phyloP scores from a whole-genome alignment of 768 basidiomycete genomes.

The Austroboletus eburneus region DNA sequence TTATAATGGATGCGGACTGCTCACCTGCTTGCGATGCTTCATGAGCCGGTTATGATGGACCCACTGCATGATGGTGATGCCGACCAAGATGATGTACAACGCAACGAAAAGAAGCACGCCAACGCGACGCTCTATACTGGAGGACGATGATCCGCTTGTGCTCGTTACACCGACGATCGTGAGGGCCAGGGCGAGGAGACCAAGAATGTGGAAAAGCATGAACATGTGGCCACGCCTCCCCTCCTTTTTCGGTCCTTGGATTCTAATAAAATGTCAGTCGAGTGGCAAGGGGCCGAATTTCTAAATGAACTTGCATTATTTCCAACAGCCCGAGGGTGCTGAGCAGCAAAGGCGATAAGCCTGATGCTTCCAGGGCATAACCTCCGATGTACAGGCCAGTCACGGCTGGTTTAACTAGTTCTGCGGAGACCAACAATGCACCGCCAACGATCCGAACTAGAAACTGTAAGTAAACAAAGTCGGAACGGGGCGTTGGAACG shows the following conservation, averaged over 20 bases:
- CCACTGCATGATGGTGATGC: conserved; percentile 48
- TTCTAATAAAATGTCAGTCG: conserved; percentile 19
- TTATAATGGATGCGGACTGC: conserved; percentile 24
- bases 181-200: conserved; percentile 28
- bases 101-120: conserved; percentile 33
- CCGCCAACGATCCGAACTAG: conserved; percentile 58
- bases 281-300: not conserved
- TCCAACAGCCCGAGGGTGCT: conserved; percentile 35
- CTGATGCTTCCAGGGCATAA: conserved; percentile 39
- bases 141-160: conserved; percentile 15
- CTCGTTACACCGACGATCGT: conserved; percentile 31
- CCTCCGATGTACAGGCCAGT: conserved; percentile 48
- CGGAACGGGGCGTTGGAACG: conserved; percentile 18
- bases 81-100: conserved; percentile 42
- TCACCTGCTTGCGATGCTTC: conserved; percentile 26
- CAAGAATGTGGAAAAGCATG: conserved; percentile 28
- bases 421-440: conserved; percentile 52
- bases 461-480: conserved; percentile 3
- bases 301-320: conserved; percentile 29
- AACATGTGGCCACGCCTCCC: conserved; percentile 9
- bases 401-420: conserved; percentile 38
- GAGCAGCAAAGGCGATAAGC: conserved; percentile 37
- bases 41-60: conserved; percentile 38
- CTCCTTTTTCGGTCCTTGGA: conserved; percentile 25
- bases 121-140: conserved; percentile 28